Evolutionary conservation across 1,284 basidiomycete species (phyloP).

Genomic region (Mycosarcoma maydis): DNA sequence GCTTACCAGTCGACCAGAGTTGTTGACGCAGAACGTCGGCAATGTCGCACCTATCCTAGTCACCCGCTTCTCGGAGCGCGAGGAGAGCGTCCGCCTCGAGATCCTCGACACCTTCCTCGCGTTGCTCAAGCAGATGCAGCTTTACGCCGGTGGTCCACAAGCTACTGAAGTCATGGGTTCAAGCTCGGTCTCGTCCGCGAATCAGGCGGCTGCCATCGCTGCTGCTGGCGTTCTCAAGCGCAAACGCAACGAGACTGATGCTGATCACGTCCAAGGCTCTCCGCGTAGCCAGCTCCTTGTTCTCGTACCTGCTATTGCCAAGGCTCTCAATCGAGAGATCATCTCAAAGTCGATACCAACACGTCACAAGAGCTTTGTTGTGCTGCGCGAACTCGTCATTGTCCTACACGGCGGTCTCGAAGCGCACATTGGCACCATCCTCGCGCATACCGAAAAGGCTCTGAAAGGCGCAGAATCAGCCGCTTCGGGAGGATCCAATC

Average conservation of each 20-base stretch:
- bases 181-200: slow-evolving; percentile 26
- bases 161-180: slow-evolving; percentile 74
- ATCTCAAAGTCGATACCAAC: slow-evolving; percentile 84
- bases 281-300: slow-evolving; percentile 68
- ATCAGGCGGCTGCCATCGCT: slow-evolving; percentile 34
- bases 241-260: slow-evolving; percentile 60
- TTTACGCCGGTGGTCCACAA: slow-evolving; percentile 68
- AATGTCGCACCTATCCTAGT: slow-evolving; percentile 87
- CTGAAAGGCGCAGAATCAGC: slow-evolving; percentile 65
- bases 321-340: slow-evolving; percentile 84
- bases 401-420: slow-evolving; percentile 86
- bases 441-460: slow-evolving; percentile 66
- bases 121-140: slow-evolving; percentile 80
- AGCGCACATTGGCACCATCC: slow-evolving; percentile 73
- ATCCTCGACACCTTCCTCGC: slow-evolving; percentile 85
- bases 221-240: slow-evolving; percentile 65
- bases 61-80: slow-evolving; percentile 89
- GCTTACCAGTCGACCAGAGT: slow-evolving; percentile 86
- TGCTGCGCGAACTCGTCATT: slow-evolving; percentile 79
- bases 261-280: slow-evolving; percentile 35
- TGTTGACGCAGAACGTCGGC: slow-evolving; percentile 81
- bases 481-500: slow-evolving; percentile 63
- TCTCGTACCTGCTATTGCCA: slow-evolving; percentile 81
- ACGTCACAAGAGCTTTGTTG: slow-evolving; percentile 83
- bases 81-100: slow-evolving; percentile 94